These are phyloP conservation scores for Talaromyces sp. DNA, from an alignment of 2,329 filamentous ascomycete genomes.

Conservation along the genomic window DNA sequence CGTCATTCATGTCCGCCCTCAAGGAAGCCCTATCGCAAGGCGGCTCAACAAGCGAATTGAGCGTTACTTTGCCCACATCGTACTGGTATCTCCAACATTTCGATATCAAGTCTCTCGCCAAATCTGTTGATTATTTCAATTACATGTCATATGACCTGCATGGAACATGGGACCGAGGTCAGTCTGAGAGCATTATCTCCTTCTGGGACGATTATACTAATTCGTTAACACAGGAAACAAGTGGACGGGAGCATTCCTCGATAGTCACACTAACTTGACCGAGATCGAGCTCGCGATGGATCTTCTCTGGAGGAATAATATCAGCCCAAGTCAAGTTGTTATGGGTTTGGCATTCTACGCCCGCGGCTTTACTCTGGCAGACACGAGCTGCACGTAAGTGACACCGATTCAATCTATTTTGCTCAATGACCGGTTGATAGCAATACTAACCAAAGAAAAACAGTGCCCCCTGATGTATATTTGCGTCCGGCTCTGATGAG, in stretches of 20 bases:
- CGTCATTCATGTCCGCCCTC: slow-evolving; percentile 20
- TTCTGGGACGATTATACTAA: too few relatives aligned
- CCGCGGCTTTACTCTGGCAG: not conserved
- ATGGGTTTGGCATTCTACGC: slow-evolving; percentile 25
- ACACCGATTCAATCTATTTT: too few relatives aligned
- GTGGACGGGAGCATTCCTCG: slow-evolving; percentile 22
- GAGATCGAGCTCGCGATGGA: slow-evolving; percentile 33
- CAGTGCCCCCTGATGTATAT: not conserved
- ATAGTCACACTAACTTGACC: slow-evolving; percentile 36
- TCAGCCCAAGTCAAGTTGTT: slow-evolving; percentile 28
- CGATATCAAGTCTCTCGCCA: slow-evolving; percentile 20
- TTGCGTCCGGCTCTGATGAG: not conserved
- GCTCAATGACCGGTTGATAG: too few relatives aligned
- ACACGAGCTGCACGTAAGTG: not conserved
- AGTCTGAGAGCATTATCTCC: too few relatives aligned
- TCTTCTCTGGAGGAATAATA: slow-evolving; percentile 31
- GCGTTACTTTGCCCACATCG: slow-evolving; percentile 25
- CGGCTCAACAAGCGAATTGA: slow-evolving; percentile 16
- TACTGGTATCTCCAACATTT: slow-evolving; percentile 38
- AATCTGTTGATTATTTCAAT: slow-evolving; percentile 28
- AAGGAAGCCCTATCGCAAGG: not conserved
- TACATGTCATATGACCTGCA: slow-evolving; percentile 35
- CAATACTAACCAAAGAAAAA: too few relatives aligned
- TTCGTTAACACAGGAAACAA: slow-evolving; percentile 9
- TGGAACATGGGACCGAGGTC: slow-evolving; percentile 34